A percentile compares a stretch with the other conserved stretches of the same genome.
These are phyloP conservation scores for Pyrenochaeta sp. DNA, from an alignment of 2,329 filamentous ascomycete genomes.

Conservation along the genomic window DNA sequence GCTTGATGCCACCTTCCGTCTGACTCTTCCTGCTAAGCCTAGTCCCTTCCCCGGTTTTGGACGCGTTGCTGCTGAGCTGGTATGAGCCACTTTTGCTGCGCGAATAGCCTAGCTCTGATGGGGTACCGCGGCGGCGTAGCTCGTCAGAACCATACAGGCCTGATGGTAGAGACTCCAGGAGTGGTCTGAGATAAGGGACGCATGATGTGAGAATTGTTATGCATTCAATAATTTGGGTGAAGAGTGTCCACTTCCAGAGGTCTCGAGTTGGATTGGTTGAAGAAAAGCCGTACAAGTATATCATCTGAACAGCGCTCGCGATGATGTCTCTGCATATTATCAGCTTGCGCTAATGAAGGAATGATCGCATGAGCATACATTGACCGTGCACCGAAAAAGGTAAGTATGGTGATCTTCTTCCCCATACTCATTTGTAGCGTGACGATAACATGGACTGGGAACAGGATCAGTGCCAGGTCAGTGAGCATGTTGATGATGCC, in stretches of 20 bases:
- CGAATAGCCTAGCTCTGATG: constrained; percentile 39
- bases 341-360: not conserved
- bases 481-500: constrained; percentile 45
- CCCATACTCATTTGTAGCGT: constrained; percentile 46
- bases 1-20: constrained; percentile 30
- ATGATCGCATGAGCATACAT: constrained; percentile 25
- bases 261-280: constrained; percentile 38
- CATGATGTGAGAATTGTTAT: constrained; percentile 48
- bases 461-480: constrained; percentile 43
- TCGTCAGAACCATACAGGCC: constrained; percentile 46
- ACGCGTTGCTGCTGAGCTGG: constrained; percentile 34
- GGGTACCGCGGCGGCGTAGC: constrained; percentile 40
- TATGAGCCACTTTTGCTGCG: constrained; percentile 40
- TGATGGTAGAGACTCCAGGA: constrained; percentile 43
- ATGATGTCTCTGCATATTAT: constrained; percentile 39
- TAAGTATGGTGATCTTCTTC: constrained; percentile 46
- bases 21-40: constrained; percentile 28
- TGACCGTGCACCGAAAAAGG: constrained; percentile 43
- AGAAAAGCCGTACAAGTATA: constrained; percentile 37
- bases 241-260: constrained; percentile 47
- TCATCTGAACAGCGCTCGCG: constrained; percentile 42
- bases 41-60: constrained; percentile 11
- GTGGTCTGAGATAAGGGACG: constrained; percentile 47
- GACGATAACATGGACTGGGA: constrained; percentile 45
- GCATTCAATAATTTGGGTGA: constrained; percentile 45